phyloP scores from a whole-genome alignment of 164 flowering plant genomes.

The Aristolochia californica region DNA sequence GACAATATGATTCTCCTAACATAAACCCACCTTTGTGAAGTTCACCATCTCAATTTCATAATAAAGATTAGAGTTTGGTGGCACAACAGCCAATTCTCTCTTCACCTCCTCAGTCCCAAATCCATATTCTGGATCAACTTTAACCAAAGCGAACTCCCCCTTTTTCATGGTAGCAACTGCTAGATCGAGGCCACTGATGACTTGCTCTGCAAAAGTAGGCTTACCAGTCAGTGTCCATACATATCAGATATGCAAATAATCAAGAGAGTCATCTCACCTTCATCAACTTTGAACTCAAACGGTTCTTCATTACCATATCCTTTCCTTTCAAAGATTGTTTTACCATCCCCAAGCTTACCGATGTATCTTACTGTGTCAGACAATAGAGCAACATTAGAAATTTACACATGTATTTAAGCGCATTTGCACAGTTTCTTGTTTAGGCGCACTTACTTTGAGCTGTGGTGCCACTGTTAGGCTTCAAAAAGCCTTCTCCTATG shows the following conservation, averaged over 20 bases:
- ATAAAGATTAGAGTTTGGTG: conserved; percentile 18
- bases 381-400: not conserved
- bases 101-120: conserved; percentile 13
- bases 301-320: conserved; percentile 20
- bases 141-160: conserved; percentile 20
- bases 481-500: conserved; percentile 20
- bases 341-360: conserved; percentile 23
- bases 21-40: conserved; percentile 21
- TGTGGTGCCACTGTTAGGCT: conserved; percentile 24
- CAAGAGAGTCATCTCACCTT: conserved; percentile 15
- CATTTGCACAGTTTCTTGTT: not conserved
- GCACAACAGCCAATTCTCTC: conserved; percentile 21
- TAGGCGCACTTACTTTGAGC: conserved; percentile 20
- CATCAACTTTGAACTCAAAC: conserved; percentile 26
- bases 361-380: conserved; percentile 15
- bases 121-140: conserved; percentile 19
- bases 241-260: not conserved
- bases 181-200: conserved; percentile 22
- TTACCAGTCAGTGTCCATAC: not conserved
- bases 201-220: conserved; percentile 22
- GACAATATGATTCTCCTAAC: not conserved
- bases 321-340: conserved; percentile 22
- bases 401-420: not conserved
- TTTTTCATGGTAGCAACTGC: conserved; percentile 27
- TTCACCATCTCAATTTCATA: conserved; percentile 26